phyloP scores from a whole-genome alignment of 768 basidiomycete genomes.

The Pleurotus platypus region DNA sequence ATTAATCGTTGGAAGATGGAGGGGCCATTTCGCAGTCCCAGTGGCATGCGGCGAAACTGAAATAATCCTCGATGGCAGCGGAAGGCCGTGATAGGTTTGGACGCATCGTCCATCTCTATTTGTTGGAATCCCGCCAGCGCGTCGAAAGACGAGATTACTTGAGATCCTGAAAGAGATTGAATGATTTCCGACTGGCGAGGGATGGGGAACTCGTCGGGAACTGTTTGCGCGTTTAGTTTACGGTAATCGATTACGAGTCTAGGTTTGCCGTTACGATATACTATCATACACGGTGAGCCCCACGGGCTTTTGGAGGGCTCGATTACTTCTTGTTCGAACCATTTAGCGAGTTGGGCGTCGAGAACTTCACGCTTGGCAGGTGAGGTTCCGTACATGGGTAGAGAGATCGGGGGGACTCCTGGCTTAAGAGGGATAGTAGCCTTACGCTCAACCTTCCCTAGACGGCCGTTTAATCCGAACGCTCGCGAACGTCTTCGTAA shows the following conservation, averaged over 20 bases:
- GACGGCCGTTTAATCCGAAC: conserved; percentile 26
- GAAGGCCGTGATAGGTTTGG: conserved; percentile 33
- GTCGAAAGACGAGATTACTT: conserved; percentile 30
- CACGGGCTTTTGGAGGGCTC: conserved; percentile 37
- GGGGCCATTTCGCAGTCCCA: neutral
- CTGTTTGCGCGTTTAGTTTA: neutral
- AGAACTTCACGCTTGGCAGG: conserved; percentile 25
- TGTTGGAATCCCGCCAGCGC: conserved; percentile 38
- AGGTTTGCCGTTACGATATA: conserved; percentile 33
- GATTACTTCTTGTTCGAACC: conserved; percentile 32
- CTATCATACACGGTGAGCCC: conserved; percentile 27
- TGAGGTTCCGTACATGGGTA: conserved; percentile 21
- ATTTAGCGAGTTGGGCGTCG: conserved; percentile 24
- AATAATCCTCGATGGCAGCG: conserved; percentile 22
- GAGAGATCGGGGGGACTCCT: conserved; percentile 21
- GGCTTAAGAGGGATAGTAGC: conserved; percentile 21
- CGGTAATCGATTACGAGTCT: conserved; percentile 27
- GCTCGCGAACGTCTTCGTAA: conserved; percentile 15
- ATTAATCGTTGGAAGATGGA: neutral
- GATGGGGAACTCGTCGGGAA: conserved; percentile 20
- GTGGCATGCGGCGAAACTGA: neutral
- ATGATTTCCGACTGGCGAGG: conserved; percentile 21
- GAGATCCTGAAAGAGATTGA: conserved; percentile 24
- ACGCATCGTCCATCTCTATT: conserved; percentile 22
- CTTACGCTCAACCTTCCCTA: conserved; percentile 21